Evolutionary conservation across 345 rosid genomes (phyloP).

Genomic region (Dipteronia dyeriana): DNA sequence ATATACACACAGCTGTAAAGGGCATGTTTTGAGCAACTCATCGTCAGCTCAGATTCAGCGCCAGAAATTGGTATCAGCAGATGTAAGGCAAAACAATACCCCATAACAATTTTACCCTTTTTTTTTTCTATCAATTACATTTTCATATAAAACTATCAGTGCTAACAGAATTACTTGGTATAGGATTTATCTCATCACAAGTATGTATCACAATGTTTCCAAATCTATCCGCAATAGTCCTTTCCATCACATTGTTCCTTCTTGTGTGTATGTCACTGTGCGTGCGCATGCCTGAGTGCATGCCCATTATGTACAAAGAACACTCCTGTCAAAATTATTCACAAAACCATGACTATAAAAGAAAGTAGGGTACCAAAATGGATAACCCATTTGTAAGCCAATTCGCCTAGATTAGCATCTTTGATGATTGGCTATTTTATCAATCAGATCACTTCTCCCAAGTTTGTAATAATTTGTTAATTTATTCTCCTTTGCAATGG

Average conservation of each 20-base stretch:
- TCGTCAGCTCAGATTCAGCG: background rate
- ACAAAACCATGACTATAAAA: constrained; percentile 7
- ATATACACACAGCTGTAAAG: background rate
- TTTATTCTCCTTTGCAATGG: constrained; percentile 53
- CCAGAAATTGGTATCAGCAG: background rate
- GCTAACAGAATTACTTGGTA: background rate
- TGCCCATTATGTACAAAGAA: constrained; percentile 1
- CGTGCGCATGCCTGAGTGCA: too few relatives aligned
- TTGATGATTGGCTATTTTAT: constrained; percentile 32
- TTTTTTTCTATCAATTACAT: too few relatives aligned
- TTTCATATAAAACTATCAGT: too few relatives aligned
- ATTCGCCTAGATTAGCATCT: constrained; percentile 12
- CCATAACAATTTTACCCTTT: background rate
- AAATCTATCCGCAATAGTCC: background rate
- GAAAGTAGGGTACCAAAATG: background rate
- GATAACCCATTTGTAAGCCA: constrained; percentile 26
- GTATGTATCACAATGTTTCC: background rate
- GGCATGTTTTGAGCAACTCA: background rate
- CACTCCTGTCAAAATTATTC: background rate
- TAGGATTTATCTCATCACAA: background rate
- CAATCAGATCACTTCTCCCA: constrained; percentile 46
- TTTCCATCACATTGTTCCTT: background rate
- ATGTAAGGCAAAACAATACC: too few relatives aligned
- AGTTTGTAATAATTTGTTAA: constrained; percentile 48
- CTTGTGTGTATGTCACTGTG: background rate